These are phyloP conservation scores for Phytophthora pseudosyringae DNA, from an alignment of 352 stramenopile species.

Conservation along the genomic window DNA sequence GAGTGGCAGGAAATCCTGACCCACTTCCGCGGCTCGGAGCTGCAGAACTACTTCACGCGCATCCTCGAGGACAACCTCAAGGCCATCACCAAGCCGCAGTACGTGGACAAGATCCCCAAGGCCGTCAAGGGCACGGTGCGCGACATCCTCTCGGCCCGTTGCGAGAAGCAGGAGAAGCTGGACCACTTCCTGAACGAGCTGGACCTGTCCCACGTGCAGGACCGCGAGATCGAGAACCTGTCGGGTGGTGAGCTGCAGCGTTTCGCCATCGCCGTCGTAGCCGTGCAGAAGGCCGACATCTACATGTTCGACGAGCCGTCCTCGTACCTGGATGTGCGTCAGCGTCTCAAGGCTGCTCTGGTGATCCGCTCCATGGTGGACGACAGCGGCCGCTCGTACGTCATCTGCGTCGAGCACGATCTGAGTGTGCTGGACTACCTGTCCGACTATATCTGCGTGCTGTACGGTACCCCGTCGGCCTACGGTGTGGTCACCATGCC, in stretches of 20 bases:
- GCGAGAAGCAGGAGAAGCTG: conserved; percentile 87
- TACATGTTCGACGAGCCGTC: conserved; percentile 99
- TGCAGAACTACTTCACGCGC: conserved; percentile 99
- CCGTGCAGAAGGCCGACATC: conserved; percentile 96
- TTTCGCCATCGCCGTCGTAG: conserved; percentile 98
- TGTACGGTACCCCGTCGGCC: conserved; percentile 97
- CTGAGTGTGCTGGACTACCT: conserved; percentile 99
- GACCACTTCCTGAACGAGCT: conserved; percentile 91
- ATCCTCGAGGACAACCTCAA: conserved; percentile 99
- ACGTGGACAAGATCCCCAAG: conserved; percentile 99
- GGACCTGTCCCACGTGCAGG: conserved; percentile 97
- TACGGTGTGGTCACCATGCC: conserved; percentile 99
- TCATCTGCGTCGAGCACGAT: conserved; percentile 99
- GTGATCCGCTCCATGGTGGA: conserved; percentile 98
- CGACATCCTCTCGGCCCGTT: conserved; percentile 95
- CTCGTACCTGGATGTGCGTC: conserved; percentile 99
- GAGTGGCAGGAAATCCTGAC: conserved; percentile 99
- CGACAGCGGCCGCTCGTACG: conserved; percentile 90
- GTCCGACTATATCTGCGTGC: conserved; percentile 99
- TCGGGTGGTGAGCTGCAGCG: conserved; percentile 99
- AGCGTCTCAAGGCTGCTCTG: conserved; percentile 97
- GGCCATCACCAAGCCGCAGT: conserved; percentile 99
- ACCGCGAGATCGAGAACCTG: conserved; percentile 96
- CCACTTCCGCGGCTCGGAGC: conserved; percentile 97
- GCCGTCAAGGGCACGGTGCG: conserved; percentile 96